Evolutionary conservation across 1,284 basidiomycete species (phyloP).

Genomic region (Peniophora sp.): DNA sequence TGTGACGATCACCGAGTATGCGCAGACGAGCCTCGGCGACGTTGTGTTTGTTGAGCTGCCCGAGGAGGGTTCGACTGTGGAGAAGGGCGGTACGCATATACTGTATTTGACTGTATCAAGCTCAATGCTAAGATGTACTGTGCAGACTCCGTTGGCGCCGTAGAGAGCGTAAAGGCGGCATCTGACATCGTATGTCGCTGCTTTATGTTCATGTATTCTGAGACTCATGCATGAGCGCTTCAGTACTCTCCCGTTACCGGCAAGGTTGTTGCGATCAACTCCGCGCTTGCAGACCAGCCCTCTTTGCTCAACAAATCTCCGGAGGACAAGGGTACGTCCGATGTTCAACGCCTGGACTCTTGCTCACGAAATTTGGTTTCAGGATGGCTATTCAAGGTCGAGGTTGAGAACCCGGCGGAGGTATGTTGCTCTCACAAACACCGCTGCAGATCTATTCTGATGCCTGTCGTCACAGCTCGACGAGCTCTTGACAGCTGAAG

Average conservation of each 20-base stretch:
- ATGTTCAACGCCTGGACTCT: neutral
- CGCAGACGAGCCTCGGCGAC: conserved; percentile 89
- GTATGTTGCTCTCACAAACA: conserved; percentile 26
- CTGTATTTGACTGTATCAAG: conserved; percentile 2
- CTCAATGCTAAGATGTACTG: neutral
- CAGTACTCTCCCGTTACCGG: conserved; percentile 96
- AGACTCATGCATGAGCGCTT: neutral
- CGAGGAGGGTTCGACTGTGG: conserved; percentile 56
- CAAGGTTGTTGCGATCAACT: conserved; percentile 75
- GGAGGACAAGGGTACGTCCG: conserved; percentile 70
- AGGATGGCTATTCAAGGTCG: conserved; percentile 98
- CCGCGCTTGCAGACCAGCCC: conserved; percentile 62
- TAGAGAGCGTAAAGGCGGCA: conserved; percentile 97
- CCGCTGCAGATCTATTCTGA: neutral
- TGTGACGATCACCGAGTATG: conserved; percentile 90
- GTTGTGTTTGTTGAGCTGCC: conserved; percentile 98
- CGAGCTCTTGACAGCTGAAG: conserved; percentile 65
- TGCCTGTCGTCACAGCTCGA: conserved; percentile 49
- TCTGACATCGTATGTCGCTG: conserved; percentile 72
- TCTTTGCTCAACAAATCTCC: conserved; percentile 87
- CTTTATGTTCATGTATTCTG: neutral
- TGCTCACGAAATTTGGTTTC: conserved; percentile 1
- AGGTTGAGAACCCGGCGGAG: conserved; percentile 72
- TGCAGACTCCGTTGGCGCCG: conserved; percentile 86
- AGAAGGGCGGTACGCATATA: conserved; percentile 64